Conservation (phyloP, 768 basidiomycete species). For the Auricularia sp. region DNA sequence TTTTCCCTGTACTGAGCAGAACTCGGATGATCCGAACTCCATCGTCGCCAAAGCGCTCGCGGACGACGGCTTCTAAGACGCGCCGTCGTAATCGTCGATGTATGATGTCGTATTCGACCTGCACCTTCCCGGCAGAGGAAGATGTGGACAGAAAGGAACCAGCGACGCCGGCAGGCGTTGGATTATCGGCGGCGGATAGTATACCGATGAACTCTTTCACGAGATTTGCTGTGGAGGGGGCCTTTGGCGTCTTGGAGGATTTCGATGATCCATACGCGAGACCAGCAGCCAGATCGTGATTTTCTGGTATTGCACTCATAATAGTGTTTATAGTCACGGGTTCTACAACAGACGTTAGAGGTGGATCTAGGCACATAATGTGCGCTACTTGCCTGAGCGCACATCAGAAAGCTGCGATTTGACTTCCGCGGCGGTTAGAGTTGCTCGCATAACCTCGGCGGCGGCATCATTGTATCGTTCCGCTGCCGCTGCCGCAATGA, state of each 20-base stretch:
- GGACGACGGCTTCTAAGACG: slow-evolving; percentile 65
- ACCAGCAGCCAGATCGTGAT: slow-evolving; percentile 49
- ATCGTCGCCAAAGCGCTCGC: slow-evolving; percentile 74
- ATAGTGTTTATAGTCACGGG: slow-evolving; percentile 59
- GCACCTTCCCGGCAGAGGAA: slow-evolving; percentile 36
- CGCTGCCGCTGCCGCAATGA: slow-evolving; percentile 64
- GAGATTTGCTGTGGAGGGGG: slow-evolving; percentile 41
- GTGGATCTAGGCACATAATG: not conserved
- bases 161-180: slow-evolving; percentile 57
- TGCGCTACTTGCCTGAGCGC: slow-evolving; percentile 42
- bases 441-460: slow-evolving; percentile 58
- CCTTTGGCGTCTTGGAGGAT: slow-evolving; percentile 26
- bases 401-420: slow-evolving; percentile 53
- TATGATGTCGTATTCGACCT: slow-evolving; percentile 72
- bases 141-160: slow-evolving; percentile 61
- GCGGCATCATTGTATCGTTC: slow-evolving; percentile 75
- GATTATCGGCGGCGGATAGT: slow-evolving; percentile 73
- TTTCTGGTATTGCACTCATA: slow-evolving; percentile 51
- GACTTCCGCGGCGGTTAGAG: slow-evolving; percentile 58
- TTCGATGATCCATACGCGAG: slow-evolving; percentile 42
- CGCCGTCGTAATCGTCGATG: slow-evolving; percentile 54
- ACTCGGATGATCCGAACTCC: slow-evolving; percentile 76
- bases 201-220: slow-evolving; percentile 77
- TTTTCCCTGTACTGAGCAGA: slow-evolving; percentile 72
- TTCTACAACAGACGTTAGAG: slow-evolving; percentile 28